Evolutionary conservation across 106 monocot genomes (phyloP).

Genomic region (Dendrobium huoshanense): DNA sequence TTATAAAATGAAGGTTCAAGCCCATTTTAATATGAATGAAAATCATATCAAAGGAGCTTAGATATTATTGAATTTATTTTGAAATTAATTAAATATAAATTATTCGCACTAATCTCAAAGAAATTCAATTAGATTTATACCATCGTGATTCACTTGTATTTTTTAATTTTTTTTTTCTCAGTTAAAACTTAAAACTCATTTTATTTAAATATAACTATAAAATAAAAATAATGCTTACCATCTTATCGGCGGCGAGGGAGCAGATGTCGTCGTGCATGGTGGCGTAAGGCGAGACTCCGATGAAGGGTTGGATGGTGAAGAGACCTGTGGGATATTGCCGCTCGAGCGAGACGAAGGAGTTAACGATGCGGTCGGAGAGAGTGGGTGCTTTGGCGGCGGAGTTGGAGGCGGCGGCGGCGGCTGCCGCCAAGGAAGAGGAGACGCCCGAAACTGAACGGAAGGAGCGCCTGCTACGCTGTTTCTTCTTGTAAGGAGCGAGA

Average conservation of each 20-base stretch:
- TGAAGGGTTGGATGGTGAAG: constrained; percentile 38
- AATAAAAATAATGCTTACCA: constrained; percentile 4
- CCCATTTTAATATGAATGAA: too few species aligned
- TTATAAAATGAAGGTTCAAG: too few species aligned
- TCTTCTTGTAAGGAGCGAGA: constrained; percentile 46
- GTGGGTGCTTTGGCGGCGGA: constrained; percentile 10
- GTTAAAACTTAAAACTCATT: too few species aligned
- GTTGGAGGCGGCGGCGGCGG: neutral
- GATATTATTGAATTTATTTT: too few species aligned
- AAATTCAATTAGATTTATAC: too few species aligned
- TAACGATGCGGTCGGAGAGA: constrained; percentile 36
- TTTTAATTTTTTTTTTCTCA: too few species aligned
- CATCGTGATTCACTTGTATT: too few species aligned
- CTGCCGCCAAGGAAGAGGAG: constrained; percentile 18
- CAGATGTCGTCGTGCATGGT: constrained; percentile 66
- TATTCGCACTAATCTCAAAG: too few species aligned
- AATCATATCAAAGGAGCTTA: too few species aligned
- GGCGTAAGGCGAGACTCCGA: constrained; percentile 42
- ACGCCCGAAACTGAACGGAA: neutral
- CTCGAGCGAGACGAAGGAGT: constrained; percentile 52
- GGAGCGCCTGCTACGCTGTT: neutral
- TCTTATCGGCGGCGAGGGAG: constrained; percentile 41
- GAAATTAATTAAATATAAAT: too few species aligned
- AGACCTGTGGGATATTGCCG: constrained; percentile 2
- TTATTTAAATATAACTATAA: too few species aligned